Evolutionary conservation across 768 basidiomycete species (phyloP), one percentile per base, ranked within the genome.

Genomic region (Favolaschia claudopus): DNA sequence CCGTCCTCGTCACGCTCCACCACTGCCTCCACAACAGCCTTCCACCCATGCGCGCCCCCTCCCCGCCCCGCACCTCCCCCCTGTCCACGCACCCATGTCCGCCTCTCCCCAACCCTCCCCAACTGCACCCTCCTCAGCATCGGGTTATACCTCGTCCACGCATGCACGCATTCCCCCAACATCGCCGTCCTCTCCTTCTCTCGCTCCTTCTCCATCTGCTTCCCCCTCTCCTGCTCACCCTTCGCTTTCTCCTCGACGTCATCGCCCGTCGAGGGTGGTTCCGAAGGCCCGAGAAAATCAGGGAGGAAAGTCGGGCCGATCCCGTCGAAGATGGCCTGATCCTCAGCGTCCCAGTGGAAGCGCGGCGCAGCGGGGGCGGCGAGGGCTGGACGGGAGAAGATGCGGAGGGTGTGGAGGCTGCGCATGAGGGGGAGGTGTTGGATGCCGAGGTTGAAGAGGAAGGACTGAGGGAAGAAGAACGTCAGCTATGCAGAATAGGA

Each of bases 101-200:
- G 38, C 22, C 32, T 39, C 34, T 1, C 46, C 46, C 22, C n/a
- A n/a, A n/a, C 37, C 5, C 7, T 1, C 40, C 57, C 57, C 17
- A 58, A 32, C 49, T 46, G 57, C 42, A 51, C 57, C 14, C 48
- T 39, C 57, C 4, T 15, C 32, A 58, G 28, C 48, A 24, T 28
- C 14, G 57, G 48, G 28, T 58, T 58, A 17, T 58, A 58, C 57
- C 49, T 31, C 27, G 57, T 20, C 57, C 57, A 58, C 27, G 49
- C 57, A 17, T 50, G 40, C 27, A 58, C 42, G 24, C 28, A 50
- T 22, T 58, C 57, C n/a, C 42, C 20, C 57, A 44, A 27, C 19
- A 27, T 13, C n/a, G n/a, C 38, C 33, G 40, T 29, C 57, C 3
- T 5, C 20, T 50, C 57, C 20, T 9, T 34, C 25, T 36, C 22